phyloP scores from a whole-genome alignment of 164 flowering plant species.

The Kalanchoe fedtschenkoi region DNA sequence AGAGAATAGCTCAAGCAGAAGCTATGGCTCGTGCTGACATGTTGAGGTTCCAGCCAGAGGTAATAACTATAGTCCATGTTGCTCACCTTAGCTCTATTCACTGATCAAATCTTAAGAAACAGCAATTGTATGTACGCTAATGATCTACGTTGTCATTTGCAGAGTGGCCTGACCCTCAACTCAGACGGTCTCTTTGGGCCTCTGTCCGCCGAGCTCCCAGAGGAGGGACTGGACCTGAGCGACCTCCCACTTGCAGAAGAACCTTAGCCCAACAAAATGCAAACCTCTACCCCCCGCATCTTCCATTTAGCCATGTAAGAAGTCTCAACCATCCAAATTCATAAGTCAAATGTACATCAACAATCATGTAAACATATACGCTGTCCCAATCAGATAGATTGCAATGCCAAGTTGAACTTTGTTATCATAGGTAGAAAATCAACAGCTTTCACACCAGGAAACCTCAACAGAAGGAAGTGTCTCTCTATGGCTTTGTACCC shows the following conservation, averaged over 20 bases:
- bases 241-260: slow-evolving; percentile 54
- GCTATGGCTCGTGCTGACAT: slow-evolving; percentile 99
- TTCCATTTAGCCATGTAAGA: no score
- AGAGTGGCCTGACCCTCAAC: slow-evolving; percentile 77
- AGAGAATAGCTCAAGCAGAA: slow-evolving; percentile 97
- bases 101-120: background rate
- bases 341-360: no score
- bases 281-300: background rate
- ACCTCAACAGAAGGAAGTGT: no score
- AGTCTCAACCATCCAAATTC: no score
- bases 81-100: no score
- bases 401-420: background rate
- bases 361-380: no score
- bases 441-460: no score
- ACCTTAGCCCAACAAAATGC: background rate
- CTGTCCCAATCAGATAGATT: background rate
- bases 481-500: background rate
- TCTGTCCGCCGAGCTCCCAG: slow-evolving; percentile 45
- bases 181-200: slow-evolving; percentile 84
- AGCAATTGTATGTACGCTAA: background rate
- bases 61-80: slow-evolving; percentile 15
- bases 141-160: slow-evolving; percentile 15
- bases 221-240: slow-evolving; percentile 52
- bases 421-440: background rate
- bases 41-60: slow-evolving; percentile 94